A percentile compares a stretch with the other conserved stretches of the same genome.
Conservation (phyloP, 345 rosid genomes). For the Ceriops zippeliana region DNA sequence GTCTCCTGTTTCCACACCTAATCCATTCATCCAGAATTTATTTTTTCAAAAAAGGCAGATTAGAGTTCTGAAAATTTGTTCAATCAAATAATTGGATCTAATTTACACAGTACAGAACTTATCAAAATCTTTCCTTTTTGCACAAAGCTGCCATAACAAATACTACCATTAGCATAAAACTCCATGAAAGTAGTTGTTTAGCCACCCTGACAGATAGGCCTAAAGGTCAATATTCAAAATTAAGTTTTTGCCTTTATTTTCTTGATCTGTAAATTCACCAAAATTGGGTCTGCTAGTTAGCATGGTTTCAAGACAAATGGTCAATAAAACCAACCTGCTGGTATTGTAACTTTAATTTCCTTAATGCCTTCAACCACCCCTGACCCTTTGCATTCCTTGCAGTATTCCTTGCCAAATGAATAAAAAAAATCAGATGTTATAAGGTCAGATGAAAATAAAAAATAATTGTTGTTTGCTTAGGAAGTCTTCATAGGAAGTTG, state of each 20-base stretch:
- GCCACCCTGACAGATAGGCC: background rate
- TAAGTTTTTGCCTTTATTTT: too few relatives aligned
- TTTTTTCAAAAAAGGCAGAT: background rate
- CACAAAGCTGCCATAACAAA: too few relatives aligned
- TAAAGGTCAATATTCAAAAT: too few relatives aligned
- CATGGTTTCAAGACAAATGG: slow-evolving; percentile 12
- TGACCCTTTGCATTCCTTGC: slow-evolving; percentile 68
- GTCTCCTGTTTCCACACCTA: slow-evolving; percentile 88
- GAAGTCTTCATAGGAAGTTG: slow-evolving; percentile 13
- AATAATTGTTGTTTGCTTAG: background rate
- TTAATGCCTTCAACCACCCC: slow-evolving; percentile 75
- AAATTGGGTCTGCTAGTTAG: background rate
- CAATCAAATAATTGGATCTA: too few relatives aligned
- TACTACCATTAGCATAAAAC: background rate
- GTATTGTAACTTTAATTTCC: slow-evolving; percentile 64
- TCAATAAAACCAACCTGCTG: slow-evolving; percentile 56
- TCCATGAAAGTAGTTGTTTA: background rate
- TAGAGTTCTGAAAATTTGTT: background rate
- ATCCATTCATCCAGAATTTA: slow-evolving; percentile 21
- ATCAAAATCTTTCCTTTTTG: too few relatives aligned
- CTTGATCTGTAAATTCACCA: too few relatives aligned
- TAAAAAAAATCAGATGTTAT: slow-evolving; percentile 6
- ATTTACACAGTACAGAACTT: too few relatives aligned
- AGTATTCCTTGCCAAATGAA: slow-evolving; percentile 51
- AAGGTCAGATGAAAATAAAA: background rate